Base-by-base conservation (phyloP, 2,329 filamentous ascomycete species). In the Aspergillus brasiliensis region DNA sequence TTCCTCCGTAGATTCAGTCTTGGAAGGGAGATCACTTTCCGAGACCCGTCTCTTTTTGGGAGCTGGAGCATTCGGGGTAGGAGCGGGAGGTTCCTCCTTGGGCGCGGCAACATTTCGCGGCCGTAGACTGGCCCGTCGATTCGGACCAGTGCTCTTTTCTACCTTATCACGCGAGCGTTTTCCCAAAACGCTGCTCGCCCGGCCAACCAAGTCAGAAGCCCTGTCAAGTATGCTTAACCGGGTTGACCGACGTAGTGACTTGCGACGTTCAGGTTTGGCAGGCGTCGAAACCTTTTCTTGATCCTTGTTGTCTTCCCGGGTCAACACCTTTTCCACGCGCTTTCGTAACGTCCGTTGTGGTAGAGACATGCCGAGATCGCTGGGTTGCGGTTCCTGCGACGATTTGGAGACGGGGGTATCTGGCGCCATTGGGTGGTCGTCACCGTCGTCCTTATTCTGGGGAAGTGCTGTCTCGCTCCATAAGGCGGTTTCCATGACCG, bases 81-180 rank as follows among this genome's bases (percentile, higher is more conserved):
- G 37, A 13, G 60, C 51, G 3, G 58, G 17, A 1, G 58, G 37
- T 11, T 71, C 67, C 25, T 74, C 68, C 56, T 73, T 74, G 8
- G 64, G 48, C 3, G 62, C 55, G 40, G 65, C 65, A 44, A 68
- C 59, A 56, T 69, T 72, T 71, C 81, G 53, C 72, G 61, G 87
- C 84, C 74, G 90, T 83, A 75, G 84, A 81, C 55, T 91, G 72
- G 62, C 84, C 80, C 72, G 79, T 76, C 77, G 75, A 49, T 71
- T 69, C 27, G 88, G 72, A 68, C 90, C 88, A 60, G 87, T 84
- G 37, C 75, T 76, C 64, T 82, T 82, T 58, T 85, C 82, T 52
- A 83, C 73, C 8, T 78, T 77, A 67, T 86, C 84, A 65, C 84
- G 81, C 57, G 83, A 79, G 52, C 86, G 83, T 75, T 91, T 91